Conservation (phyloP, 305 asterid genomes). For the Euphrasia arctica region DNA sequence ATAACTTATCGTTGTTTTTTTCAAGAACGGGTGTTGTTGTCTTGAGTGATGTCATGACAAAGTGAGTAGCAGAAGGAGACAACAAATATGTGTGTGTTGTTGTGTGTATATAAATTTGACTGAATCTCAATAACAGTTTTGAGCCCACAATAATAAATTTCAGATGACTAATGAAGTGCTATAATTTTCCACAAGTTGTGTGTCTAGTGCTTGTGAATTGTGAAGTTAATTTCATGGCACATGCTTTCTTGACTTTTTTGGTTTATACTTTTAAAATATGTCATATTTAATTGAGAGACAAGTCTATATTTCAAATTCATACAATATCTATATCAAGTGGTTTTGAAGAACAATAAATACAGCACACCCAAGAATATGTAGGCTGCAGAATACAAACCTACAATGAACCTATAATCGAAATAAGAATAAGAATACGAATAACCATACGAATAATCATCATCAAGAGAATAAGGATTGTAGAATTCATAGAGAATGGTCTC, state of each 20-base stretch:
- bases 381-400: conserved; percentile 22
- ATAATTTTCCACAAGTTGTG: not conserved
- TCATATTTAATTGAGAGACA: too few species aligned
- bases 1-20: not conserved
- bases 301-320: too few species aligned
- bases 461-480: not conserved
- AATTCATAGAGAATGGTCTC: conserved; percentile 15
- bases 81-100: too few species aligned
- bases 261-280: not conserved
- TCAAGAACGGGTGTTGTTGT: not conserved
- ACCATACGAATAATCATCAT: not conserved
- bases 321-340: too few species aligned
- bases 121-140: too few species aligned
- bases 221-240: not conserved
- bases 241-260: not conserved
- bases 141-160: too few species aligned
- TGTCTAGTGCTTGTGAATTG: not conserved
- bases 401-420: not conserved
- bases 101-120: too few species aligned
- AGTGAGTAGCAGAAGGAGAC: not conserved
- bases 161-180: too few species aligned
- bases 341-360: conserved; percentile 30
- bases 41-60: not conserved
- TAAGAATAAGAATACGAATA: not conserved
- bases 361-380: conserved; percentile 31